These are phyloP conservation scores for Phytopythium mirpurense DNA, from an alignment of 352 stramenopile species.

Conservation along the genomic window DNA sequence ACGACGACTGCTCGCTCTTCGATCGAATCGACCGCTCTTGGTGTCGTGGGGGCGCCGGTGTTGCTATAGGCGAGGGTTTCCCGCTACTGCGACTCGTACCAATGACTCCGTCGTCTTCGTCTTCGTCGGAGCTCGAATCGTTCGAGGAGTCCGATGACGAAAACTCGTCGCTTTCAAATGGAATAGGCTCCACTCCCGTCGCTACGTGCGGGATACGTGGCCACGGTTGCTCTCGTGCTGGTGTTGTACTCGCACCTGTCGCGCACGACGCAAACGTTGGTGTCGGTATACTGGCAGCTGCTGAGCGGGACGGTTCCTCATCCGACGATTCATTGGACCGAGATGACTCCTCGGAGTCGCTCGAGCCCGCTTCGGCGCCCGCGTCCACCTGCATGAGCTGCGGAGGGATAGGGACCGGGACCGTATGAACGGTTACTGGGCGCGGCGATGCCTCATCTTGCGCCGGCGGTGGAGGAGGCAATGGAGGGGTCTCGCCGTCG, in stretches of 20 bases:
- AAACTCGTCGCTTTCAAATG: neutral
- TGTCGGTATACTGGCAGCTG: neutral
- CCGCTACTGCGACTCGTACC: neutral
- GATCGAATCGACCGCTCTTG: neutral
- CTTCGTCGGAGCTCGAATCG: slow-evolving; percentile 20
- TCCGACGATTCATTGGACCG: slow-evolving; percentile 1
- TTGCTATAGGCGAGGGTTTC: slow-evolving; percentile 14
- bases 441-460: slow-evolving; percentile 6
- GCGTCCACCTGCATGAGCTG: slow-evolving; percentile 28
- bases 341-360: slow-evolving; percentile 23
- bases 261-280: neutral
- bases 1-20: slow-evolving; percentile 1
- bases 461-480: slow-evolving; percentile 33
- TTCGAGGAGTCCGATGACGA: slow-evolving; percentile 24
- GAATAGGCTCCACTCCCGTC: neutral
- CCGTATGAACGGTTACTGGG: slow-evolving; percentile 4
- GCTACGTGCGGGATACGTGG: neutral
- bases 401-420: slow-evolving; percentile 18
- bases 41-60: neutral
- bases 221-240: neutral
- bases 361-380: slow-evolving; percentile 48
- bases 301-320: neutral
- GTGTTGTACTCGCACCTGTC: neutral
- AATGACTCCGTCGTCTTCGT: slow-evolving; percentile 12
- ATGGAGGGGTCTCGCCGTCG: slow-evolving; percentile 32